Base-by-base conservation (phyloP, 1,139 yeast genomes). In the Pichia inconspicua region DNA sequence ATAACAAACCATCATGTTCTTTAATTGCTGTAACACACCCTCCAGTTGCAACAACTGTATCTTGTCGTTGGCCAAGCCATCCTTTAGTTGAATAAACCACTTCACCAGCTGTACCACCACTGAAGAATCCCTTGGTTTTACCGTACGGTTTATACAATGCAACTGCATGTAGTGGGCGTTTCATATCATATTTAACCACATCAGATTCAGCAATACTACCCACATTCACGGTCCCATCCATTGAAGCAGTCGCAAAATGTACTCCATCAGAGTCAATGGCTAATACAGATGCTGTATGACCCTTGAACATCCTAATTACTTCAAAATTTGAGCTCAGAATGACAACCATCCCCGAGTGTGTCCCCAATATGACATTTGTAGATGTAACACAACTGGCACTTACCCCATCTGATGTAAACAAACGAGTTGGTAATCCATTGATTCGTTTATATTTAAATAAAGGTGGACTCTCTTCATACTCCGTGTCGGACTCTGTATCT, bases 61-160 rank as follows among this genome's bases (percentile, higher is more conserved):
- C 98, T 1, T 74, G 71, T 48, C 96, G 72, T 53, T 82, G 80
- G 0, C 95, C 95, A 6, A 92, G 67, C 98, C 98, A 92, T 55
- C 85, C 86, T 53, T 81, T 74, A 43, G 83, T 84, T 1, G 95
- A 83, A 48, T 82, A 68, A 0, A 85, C 68, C 0, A 92, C 83
- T 49, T 85, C 80, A 0, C 97, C 97, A 15, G 92, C 84, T 72
- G 84, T 88, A 0, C 97, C 97, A 3, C 97, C 97, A 37, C 90
- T 82, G 0, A 87, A 72, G 56, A 88, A 89, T 11, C 83, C 74
- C 49, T 80, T 76, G 0, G 81, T 73, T 12, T 71, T 73, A 41
- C 65, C 63, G 62, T 85, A 92, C 53, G 82, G 78, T 19, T 80
- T 78, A 56, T 87, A 95, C 6, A 94, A 65, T 0, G 90, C 84